Evolutionary conservation across 352 stramenopile species (phyloP).

Genomic region (Globisporangium mamillatum): DNA sequence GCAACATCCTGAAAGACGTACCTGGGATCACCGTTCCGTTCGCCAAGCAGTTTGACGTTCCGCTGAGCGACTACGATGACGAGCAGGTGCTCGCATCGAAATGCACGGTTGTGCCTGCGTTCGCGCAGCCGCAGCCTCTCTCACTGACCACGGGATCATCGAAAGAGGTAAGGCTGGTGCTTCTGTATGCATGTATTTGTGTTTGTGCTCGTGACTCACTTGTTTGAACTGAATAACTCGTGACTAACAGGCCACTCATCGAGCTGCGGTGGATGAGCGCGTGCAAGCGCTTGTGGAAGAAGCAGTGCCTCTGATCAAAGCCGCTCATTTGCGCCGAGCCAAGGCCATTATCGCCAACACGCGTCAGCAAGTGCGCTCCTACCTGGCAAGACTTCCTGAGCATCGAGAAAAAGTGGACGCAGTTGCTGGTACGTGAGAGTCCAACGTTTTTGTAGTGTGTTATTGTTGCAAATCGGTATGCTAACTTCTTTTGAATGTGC

Average conservation of each 20-base stretch:
- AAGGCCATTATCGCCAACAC: slow-evolving; percentile 37
- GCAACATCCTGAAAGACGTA: slow-evolving; percentile 40
- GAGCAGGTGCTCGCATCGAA: slow-evolving; percentile 24
- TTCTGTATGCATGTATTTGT: neutral
- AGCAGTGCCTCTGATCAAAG: slow-evolving; percentile 33
- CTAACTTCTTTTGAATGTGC: neutral
- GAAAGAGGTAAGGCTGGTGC: slow-evolving; percentile 9
- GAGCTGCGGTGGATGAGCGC: slow-evolving; percentile 27
- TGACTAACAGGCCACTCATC: slow-evolving; percentile 13
- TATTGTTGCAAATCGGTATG: neutral
- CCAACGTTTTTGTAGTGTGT: no score
- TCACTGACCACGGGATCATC: slow-evolving; percentile 25
- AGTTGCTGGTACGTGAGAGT: slow-evolving; percentile 7
- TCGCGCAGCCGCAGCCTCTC: slow-evolving; percentile 21
- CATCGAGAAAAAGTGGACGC: slow-evolving; percentile 25
- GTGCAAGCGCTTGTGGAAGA: slow-evolving; percentile 41
- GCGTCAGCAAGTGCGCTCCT: slow-evolving; percentile 39
- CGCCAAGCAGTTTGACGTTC: slow-evolving; percentile 28
- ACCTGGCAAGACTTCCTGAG: slow-evolving; percentile 27
- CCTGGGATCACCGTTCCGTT: slow-evolving; percentile 31
- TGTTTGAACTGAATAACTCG: neutral
- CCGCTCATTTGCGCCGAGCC: slow-evolving; percentile 25
- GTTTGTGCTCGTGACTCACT: neutral
- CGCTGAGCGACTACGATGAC: slow-evolving; percentile 41
- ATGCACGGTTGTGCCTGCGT: slow-evolving; percentile 24